Evolutionary conservation across 208 protist genomes (phyloP).

Genomic region (Tetramitus jugosus): DNA sequence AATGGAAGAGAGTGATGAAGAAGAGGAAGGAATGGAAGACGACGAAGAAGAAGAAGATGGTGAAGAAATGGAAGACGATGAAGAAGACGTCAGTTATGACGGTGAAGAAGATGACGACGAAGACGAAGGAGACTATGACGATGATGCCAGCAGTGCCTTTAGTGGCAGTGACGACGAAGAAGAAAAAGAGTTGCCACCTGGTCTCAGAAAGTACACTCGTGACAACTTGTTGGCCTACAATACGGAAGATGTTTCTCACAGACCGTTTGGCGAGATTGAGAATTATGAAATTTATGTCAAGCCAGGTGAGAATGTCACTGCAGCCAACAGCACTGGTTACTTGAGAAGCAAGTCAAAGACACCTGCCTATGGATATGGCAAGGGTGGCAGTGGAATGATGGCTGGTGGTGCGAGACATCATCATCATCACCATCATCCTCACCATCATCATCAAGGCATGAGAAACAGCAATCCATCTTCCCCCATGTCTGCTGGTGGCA

Average conservation of each 20-base stretch:
- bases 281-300: too few relatives aligned
- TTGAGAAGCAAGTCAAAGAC: too few relatives aligned
- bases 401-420: background rate
- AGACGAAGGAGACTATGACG: background rate
- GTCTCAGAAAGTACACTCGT: background rate
- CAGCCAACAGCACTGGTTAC: too few relatives aligned
- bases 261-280: too few relatives aligned
- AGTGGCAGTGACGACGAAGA: background rate
- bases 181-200: background rate
- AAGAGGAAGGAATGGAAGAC: background rate
- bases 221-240: background rate
- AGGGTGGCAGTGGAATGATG: too few relatives aligned
- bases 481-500: too few relatives aligned
- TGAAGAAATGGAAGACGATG: background rate
- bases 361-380: too few relatives aligned
- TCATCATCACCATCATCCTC: background rate
- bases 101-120: background rate
- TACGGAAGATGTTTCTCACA: background rate
- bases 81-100: background rate
- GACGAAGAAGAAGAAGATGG: background rate
- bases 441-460: background rate
- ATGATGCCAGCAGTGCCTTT: background rate
- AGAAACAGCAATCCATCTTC: background rate
- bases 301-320: too few relatives aligned
- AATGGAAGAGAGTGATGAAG: too few relatives aligned